Base-by-base conservation (phyloP, 2,329 filamentous ascomycete genomes). In the Xylariomycetidae sp. region DNA sequence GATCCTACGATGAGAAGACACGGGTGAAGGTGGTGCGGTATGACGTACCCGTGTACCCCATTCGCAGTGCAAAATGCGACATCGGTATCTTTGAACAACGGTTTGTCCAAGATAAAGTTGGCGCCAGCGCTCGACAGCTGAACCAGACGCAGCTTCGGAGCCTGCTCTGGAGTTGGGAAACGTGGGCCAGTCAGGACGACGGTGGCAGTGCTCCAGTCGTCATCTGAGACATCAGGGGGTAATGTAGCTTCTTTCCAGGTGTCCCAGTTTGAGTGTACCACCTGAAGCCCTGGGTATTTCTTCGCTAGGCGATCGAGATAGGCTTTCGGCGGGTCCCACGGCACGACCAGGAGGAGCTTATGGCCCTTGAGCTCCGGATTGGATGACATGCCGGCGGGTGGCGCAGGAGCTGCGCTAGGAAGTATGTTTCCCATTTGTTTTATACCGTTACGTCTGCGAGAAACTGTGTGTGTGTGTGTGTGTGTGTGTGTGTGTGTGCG, bases 41-140 rank as follows among this genome's bases (percentile, higher is more conserved):
- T n/a, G n/a, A n/a, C 65, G 50, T 40, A 74, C 72, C 70, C 72
- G 25, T 76, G 71, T n/a, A 78, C 68, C 0, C 74, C 74, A 37
- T 74, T 78, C 1, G 72, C 71, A 0, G 72, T 74, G 27, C 66
- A 72, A 40, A 79, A 73, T 0, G 57, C 49, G 6, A 75, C 55
- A 30, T 72, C 58, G 0, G 66, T 72, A 15, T 74, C 67, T 15
- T 54, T 62, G 38, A 72, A 77, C 1, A 77, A 36, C 2, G 67
- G 66, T 10, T 64, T 51, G 3, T 66, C 50, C 7, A 69, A 31
- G 9, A 77, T 49, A 33, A 66, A 62, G 34, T 78, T 73, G 2
- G 67, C 67, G 6, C 74, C 74, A 2, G 74, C 74, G 34, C 67
- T 74, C 15, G 63, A 58, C 6, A 79, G 62, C 54, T 77, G 73